These are phyloP conservation scores for Toxoplasma gondii DNA, from an alignment of 169 alveolate species.

Conservation along the genomic window DNA sequence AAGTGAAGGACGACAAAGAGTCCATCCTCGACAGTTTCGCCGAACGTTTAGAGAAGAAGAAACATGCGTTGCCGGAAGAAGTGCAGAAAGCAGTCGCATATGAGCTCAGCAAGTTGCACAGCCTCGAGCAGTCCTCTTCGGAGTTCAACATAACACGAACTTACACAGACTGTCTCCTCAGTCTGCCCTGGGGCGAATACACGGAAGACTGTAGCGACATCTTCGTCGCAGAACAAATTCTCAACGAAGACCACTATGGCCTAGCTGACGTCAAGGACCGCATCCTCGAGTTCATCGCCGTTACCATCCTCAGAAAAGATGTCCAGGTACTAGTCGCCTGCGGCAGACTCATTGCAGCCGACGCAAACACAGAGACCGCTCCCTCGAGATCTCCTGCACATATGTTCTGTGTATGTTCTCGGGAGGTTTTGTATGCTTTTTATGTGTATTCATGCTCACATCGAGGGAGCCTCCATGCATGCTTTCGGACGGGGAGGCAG, in stretches of 20 bases:
- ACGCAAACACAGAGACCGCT: no score
- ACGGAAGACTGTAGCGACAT: slow-evolving; percentile 70
- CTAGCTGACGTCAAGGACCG: slow-evolving; percentile 91
- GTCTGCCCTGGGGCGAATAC: slow-evolving; percentile 81
- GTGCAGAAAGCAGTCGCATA: slow-evolving; percentile 72
- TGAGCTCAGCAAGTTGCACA: slow-evolving; percentile 76
- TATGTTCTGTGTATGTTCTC: not conserved
- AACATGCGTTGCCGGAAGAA: slow-evolving; percentile 47
- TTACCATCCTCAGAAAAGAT: slow-evolving; percentile 78
- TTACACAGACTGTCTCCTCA: slow-evolving; percentile 80
- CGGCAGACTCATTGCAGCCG: not conserved
- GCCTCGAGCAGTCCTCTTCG: slow-evolving; percentile 78
- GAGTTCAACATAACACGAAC: slow-evolving; percentile 80
- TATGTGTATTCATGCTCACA: no score
- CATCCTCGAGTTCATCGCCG: slow-evolving; percentile 94
- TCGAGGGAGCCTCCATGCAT: no score
- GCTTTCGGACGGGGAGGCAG: no score
- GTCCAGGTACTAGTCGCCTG: slow-evolving; percentile 13
- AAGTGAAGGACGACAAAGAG: slow-evolving; percentile 82
- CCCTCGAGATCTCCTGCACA: not conserved
- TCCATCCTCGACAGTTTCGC: slow-evolving; percentile 70
- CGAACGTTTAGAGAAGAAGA: slow-evolving; percentile 53
- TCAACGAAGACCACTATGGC: slow-evolving; percentile 92
- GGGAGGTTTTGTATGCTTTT: not conserved
- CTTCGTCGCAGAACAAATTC: slow-evolving; percentile 65